Percentiles rank a stretch among this genome's conserved stretches.
These are phyloP conservation scores for Paracamarosporium sp. DNA, from an alignment of 2,329 filamentous ascomycete genomes.

Conservation along the genomic window DNA sequence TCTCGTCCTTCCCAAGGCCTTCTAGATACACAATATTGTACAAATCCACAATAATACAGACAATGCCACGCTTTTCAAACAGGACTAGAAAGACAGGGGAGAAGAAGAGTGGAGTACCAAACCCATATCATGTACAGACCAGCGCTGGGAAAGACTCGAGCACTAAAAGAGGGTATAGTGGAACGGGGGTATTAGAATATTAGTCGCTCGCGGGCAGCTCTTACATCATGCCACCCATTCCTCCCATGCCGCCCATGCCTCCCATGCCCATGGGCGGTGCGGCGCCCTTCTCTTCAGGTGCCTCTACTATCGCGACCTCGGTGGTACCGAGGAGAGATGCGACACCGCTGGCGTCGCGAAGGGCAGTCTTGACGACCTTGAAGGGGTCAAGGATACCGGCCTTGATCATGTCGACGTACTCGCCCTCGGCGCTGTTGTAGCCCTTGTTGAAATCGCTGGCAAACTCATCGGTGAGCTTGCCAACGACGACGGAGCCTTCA, in stretches of 20 bases:
- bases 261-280: conserved; percentile 50
- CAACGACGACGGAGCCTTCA: conserved; percentile 94
- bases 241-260: conserved; percentile 68
- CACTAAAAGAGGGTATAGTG: conserved; percentile 43
- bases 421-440: conserved; percentile 93
- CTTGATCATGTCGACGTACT: conserved; percentile 98
- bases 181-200: conserved; percentile 37
- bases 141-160: conserved; percentile 37
- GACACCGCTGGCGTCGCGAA: conserved; percentile 93
- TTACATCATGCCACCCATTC: conserved; percentile 65
- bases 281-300: conserved; percentile 85
- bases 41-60: conserved; percentile 37
- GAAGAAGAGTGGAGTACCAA: conserved; percentile 47
- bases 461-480: conserved; percentile 96
- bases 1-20: conserved; percentile 33
- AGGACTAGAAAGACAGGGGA: conserved; percentile 31
- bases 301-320: conserved; percentile 97
- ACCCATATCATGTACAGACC: conserved; percentile 43
- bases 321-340: conserved; percentile 97
- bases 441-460: conserved; percentile 96
- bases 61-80: conserved; percentile 44
- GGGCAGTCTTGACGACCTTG: conserved; percentile 98
- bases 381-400: conserved; percentile 98
- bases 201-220: conserved; percentile 22
- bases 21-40: conserved; percentile 48